Evolutionary conservation across 805 yeast genomes (phyloP), one percentile per base, ranked within the genome.

Genomic region (Wickerhamomyces chambardii): DNA sequence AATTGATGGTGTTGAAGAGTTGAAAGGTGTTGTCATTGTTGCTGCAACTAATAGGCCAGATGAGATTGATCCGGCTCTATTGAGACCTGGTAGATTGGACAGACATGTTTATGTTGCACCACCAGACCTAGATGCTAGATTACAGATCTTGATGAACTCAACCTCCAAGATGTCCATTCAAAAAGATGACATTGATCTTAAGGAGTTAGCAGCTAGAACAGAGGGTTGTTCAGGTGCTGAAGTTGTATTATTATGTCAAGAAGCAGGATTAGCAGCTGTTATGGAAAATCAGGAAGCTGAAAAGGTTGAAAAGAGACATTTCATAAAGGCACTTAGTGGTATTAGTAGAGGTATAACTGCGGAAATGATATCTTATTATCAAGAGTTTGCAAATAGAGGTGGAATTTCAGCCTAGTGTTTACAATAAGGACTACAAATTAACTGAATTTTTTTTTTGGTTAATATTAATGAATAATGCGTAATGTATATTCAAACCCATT

Each of bases 181-280:
- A 11, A 36, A 47, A 4, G 59, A 63, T 0, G 68, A 64, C 15
- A 73, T 72, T 3, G 70, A 70, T 17, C 54, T 84, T 17, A 61
- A 62, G 1, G 59, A 54, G 9, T 58, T 85, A 10, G 87, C 95
- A 0, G 56, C 47, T 2, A 48, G 60, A 6, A 84, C 96, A 0
- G 90, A 82, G 0, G 97, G 98, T 1, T 87, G 95, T 50, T 87
- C 97, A 0, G 99, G 99, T 27, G 96, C 97, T 0, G 98, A 92
- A 56, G 84, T 92, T 28, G 95, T 89, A 0, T 66, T 87, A 16
- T 56, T 90, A 16, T 85, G 96, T 48, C 97, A 89, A 55, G 97
- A 90, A 56, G 96, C 97, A 1, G 98, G 98, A 2, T 61, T 92
- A 11, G 75, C 83, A n/a, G 96, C 97, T 0, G 78, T 92, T 38